A percentile compares a stretch with the other conserved stretches of the same genome.
phyloP scores from a whole-genome alignment of 306 rosid genomes.

The Citrullus colocynthis region DNA sequence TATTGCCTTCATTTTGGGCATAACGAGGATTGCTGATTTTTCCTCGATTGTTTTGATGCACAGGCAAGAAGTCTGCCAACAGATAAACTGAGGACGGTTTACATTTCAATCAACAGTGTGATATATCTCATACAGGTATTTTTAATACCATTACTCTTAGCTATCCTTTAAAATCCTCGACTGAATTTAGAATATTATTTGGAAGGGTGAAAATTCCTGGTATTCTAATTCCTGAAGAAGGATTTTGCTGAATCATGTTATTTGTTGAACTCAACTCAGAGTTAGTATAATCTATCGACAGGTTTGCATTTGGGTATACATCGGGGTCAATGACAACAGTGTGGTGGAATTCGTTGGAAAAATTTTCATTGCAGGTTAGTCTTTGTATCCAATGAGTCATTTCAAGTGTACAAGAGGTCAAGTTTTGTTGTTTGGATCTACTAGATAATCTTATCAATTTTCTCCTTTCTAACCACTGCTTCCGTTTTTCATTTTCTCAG shows the following conservation, averaged over 20 bases:
- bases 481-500: constrained; percentile 24
- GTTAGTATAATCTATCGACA: constrained; percentile 21
- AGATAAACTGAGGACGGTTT: constrained; percentile 64
- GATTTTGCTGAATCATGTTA: not conserved
- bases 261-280: constrained; percentile 1
- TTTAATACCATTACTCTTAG: not conserved
- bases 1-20: not conserved
- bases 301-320: constrained; percentile 84
- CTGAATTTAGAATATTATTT: not conserved
- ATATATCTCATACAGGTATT: constrained; percentile 71
- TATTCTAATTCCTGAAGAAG: not conserved
- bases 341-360: constrained; percentile 53
- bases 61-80: constrained; percentile 93
- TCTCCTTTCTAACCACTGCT: not conserved
- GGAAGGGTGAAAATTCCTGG: not conserved
- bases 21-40: not conserved
- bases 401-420: constrained; percentile 6
- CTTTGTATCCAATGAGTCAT: not conserved
- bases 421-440: constrained; percentile 12
- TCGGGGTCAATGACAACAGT: constrained; percentile 54
- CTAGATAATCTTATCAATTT: not conserved
- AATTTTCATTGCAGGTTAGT: constrained; percentile 83
- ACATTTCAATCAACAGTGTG: constrained; percentile 52
- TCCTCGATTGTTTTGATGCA: not conserved
- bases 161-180: not conserved